Evolutionary conservation across 1,284 basidiomycete genomes (phyloP).

Genomic region (Cerioporus squamosus): DNA sequence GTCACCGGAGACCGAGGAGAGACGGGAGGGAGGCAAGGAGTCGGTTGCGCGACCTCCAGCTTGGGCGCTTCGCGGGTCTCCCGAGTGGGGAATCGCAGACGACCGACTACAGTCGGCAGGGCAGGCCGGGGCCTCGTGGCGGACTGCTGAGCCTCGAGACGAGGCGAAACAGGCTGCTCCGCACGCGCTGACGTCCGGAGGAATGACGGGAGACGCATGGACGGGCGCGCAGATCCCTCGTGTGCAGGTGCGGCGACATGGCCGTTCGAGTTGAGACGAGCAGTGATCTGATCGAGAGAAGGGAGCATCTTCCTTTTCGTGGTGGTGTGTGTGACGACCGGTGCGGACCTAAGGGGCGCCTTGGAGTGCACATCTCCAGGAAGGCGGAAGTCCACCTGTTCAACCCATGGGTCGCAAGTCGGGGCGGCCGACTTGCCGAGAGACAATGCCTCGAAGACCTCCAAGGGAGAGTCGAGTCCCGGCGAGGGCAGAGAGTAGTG

Average conservation of each 20-base stretch:
- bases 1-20: conserved; percentile 40
- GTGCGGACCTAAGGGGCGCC: conserved; percentile 19
- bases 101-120: conserved; percentile 50
- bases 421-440: conserved; percentile 39
- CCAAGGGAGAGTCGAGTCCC: conserved; percentile 64
- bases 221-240: conserved; percentile 23
- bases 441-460: conserved; percentile 57
- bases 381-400: conserved; percentile 67
- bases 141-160: not conserved
- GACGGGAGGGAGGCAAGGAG: conserved; percentile 28
- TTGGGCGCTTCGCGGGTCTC: conserved; percentile 32
- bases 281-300: conserved; percentile 77
- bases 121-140: conserved; percentile 36
- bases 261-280: conserved; percentile 53
- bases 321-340: conserved; percentile 10
- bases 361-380: conserved; percentile 33
- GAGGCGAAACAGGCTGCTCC: conserved; percentile 15
- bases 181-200: conserved; percentile 34
- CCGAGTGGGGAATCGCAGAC: conserved; percentile 46
- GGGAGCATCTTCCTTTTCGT: conserved; percentile 48
- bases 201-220: conserved; percentile 51
- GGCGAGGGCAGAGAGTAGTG: conserved; percentile 72
- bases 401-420: conserved; percentile 55
- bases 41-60: conserved; percentile 25
- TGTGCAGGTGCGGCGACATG: conserved; percentile 27